These are phyloP conservation scores for Pleodorina starrii DNA, from an alignment of 139 green algal species.

Conservation along the genomic window DNA sequence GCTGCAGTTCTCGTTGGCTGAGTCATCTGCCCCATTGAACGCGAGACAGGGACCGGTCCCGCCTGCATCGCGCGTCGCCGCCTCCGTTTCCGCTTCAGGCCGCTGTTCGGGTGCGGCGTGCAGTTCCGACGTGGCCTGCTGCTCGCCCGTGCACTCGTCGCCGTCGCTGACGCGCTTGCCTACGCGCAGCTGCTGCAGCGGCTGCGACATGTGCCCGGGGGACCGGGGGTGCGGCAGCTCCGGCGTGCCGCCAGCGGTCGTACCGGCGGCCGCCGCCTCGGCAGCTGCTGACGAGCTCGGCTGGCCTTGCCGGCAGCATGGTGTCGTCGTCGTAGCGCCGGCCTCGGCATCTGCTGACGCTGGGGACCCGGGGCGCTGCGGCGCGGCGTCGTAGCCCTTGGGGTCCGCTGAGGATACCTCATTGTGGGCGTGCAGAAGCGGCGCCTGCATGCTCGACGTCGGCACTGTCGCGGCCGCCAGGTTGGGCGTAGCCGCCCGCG, in stretches of 20 bases:
- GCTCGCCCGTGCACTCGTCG: slow-evolving; percentile 11
- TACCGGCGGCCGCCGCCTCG: background rate
- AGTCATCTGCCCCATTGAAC: background rate
- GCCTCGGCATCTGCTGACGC: background rate
- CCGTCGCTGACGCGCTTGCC: slow-evolving; percentile 23
- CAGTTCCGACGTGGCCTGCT: slow-evolving; percentile 39
- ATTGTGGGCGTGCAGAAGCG: background rate
- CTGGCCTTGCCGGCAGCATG: background rate
- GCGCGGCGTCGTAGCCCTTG: background rate
- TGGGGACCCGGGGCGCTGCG: background rate
- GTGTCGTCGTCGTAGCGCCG: background rate
- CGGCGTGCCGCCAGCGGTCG: background rate
- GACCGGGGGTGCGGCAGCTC: background rate
- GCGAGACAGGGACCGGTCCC: background rate
- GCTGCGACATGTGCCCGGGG: background rate
- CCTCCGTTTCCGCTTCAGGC: background rate
- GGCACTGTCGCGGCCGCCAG: background rate
- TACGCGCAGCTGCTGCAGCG: background rate
- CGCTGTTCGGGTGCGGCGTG: background rate
- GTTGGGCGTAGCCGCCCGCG: background rate
- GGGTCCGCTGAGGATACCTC: background rate
- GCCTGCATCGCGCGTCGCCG: background rate
- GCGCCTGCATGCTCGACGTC: background rate
- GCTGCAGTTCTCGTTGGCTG: slow-evolving; percentile 2
- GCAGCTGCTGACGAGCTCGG: background rate